Percentiles rank a stretch among this genome's conserved stretches.
These are phyloP conservation scores for Citrus mangshanensis DNA, from an alignment of 345 rosid genomes.

Conservation along the genomic window DNA sequence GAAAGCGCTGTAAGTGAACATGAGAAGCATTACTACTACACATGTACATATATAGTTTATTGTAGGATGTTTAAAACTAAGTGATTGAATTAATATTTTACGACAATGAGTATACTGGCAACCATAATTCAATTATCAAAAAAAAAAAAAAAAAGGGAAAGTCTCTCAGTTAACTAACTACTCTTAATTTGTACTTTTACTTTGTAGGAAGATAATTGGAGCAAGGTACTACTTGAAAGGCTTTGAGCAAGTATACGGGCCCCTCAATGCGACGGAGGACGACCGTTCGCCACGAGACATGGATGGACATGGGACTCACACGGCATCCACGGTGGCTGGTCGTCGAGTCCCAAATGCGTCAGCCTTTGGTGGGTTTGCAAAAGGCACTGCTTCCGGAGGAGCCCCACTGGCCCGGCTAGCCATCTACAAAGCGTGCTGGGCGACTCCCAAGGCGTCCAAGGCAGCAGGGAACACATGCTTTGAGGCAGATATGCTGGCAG, in stretches of 20 bases:
- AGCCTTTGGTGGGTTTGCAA: conserved; percentile 62
- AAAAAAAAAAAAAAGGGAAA: no score
- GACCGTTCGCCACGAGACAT: conserved; percentile 62
- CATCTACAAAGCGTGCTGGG: conserved; percentile 86
- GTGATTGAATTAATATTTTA: no score
- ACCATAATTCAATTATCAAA: no score
- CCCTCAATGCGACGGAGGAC: conserved; percentile 55
- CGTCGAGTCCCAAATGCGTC: conserved; percentile 38
- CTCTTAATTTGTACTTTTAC: not conserved
- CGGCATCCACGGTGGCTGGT: conserved; percentile 72
- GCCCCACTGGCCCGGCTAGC: conserved; percentile 77
- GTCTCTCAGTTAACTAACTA: not conserved
- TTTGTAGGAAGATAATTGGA: conserved; percentile 71
- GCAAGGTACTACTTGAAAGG: conserved; percentile 71
- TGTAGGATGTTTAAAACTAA: no score
- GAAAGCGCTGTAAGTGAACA: no score
- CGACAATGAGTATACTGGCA: no score
- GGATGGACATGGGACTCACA: conserved; percentile 89
- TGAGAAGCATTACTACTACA: no score
- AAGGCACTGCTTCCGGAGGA: conserved; percentile 73
- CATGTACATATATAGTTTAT: no score
- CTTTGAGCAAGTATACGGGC: conserved; percentile 37
- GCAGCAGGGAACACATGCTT: conserved; percentile 45
- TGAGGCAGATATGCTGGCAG: conserved; percentile 73
- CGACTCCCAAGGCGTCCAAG: conserved; percentile 45